Conservation (phyloP, 495 filamentous ascomycete species). For the Penicillium ucsense region DNA sequence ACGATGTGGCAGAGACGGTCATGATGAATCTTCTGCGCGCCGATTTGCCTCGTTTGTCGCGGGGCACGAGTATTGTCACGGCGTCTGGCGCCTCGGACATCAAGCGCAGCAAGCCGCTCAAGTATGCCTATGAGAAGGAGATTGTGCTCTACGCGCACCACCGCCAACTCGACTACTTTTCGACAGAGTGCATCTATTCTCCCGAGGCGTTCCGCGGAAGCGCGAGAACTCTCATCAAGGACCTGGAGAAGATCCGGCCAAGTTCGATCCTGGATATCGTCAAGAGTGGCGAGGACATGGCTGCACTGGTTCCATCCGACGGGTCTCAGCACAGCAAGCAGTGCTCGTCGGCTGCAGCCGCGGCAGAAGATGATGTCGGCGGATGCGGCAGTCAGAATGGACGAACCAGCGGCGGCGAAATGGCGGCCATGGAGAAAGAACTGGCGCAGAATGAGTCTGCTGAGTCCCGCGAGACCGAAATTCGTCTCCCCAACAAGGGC, state of each 20-base stretch:
- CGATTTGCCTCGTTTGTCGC: slow-evolving; percentile 75
- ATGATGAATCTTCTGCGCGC: slow-evolving; percentile 94
- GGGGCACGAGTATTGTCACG: slow-evolving; percentile 90
- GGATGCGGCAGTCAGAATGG: slow-evolving; percentile 73
- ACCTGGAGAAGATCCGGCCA: slow-evolving; percentile 81
- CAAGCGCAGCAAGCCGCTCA: slow-evolving; percentile 88
- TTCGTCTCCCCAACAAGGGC: slow-evolving; percentile 36
- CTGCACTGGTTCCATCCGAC: slow-evolving; percentile 64
- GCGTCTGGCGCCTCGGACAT: slow-evolving; percentile 64
- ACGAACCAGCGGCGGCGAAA: slow-evolving; percentile 63
- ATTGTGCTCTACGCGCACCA: slow-evolving; percentile 97
- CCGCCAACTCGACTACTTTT: slow-evolving; percentile 94
- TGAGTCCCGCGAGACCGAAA: slow-evolving; percentile 59
- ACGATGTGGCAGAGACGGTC: slow-evolving; percentile 96
- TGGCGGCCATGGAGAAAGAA: slow-evolving; percentile 85
- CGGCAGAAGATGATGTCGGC: slow-evolving; percentile 51
- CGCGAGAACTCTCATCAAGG: slow-evolving; percentile 86
- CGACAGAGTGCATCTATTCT: slow-evolving; percentile 95
- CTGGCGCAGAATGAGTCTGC: slow-evolving; percentile 59
- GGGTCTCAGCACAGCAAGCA: slow-evolving; percentile 23
- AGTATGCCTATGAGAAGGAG: slow-evolving; percentile 98
- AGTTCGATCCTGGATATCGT: slow-evolving; percentile 94
- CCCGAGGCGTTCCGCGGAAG: slow-evolving; percentile 96
- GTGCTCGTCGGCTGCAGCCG: slow-evolving; percentile 18
- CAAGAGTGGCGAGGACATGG: slow-evolving; percentile 93